Base-by-base conservation (phyloP, 345 rosid genomes). In the Euphorbia peplus region DNA sequence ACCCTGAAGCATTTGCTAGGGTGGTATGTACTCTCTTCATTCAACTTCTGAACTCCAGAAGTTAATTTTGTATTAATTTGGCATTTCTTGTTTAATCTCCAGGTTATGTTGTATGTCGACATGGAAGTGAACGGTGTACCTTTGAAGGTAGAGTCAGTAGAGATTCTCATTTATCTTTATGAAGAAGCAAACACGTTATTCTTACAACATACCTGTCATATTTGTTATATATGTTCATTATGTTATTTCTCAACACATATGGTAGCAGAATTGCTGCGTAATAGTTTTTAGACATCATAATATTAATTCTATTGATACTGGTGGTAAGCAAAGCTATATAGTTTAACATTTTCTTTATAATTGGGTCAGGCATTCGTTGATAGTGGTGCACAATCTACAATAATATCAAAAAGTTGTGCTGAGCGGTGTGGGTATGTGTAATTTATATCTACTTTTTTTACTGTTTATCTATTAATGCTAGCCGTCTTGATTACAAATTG, bases 111-210 rank as follows among this genome's bases (percentile, higher is more conserved):
- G 76, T 95, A 90, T 13, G 99, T 95, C 64, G 98, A 95, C 76
- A 95, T 95, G 99, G 99, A 95, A 81, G 99, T 95, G 70, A 95
- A 95, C 61, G 91, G 99, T 48, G 80, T 88, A 52, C 93, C 98
- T 64, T 77, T 91, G 69, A 90, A 95, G 99, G 99, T 95, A 90
- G 60, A 35, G 68, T 64, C 68, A 19, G 56, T n/a, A 30, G 53
- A 58, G 28, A 67, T 60, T 60, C 11, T n/a, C 50, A 32, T 35
- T 28, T 50, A 35, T 9, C 18, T 16, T 60, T 52, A 54, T 29
- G 13, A 21, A 32, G 48, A 51, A 19, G 22, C 22, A 66, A 52
- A 14, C 13, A 14, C 37, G 60, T 66, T 64, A 29, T 15, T 44
- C 21, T 46, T 64, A 48, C 37, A 30, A 41, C 3, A 6, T 56